These are phyloP conservation scores for Rehmannia glutinosa DNA, from an alignment of 257 asterid species.

Conservation along the genomic window DNA sequence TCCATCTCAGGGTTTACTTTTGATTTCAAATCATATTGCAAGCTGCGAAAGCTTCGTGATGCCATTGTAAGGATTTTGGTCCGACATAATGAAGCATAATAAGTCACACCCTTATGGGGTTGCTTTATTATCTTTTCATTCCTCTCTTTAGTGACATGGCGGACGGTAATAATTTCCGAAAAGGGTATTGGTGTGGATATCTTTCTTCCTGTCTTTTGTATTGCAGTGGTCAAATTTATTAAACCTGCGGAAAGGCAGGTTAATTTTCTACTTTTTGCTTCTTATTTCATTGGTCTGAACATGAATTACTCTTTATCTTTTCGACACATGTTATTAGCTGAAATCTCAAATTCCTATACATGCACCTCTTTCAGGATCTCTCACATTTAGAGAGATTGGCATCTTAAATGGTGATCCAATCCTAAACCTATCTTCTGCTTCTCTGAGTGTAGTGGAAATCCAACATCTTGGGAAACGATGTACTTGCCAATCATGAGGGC, in stretches of 20 bases:
- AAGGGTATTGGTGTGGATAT: not conserved
- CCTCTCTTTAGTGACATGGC: not conserved
- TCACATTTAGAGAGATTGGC: constrained; percentile 15
- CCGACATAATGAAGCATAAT: not conserved
- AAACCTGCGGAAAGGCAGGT: not conserved
- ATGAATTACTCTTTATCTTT: not conserved
- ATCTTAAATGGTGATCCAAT: constrained; percentile 20
- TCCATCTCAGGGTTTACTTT: too few species aligned
- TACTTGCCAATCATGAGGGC: constrained; percentile 7
- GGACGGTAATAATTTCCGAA: not conserved
- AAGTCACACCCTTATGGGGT: not conserved
- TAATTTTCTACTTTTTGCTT: not conserved
- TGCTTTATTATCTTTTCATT: not conserved
- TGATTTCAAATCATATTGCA: too few species aligned
- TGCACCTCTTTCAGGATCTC: constrained; percentile 19
- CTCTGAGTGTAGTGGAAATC: constrained; percentile 11
- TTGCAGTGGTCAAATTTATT: not conserved
- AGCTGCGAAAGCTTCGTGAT: too few species aligned
- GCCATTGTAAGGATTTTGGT: too few species aligned
- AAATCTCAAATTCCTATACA: constrained; percentile 16
- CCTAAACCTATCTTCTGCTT: constrained; percentile 14
- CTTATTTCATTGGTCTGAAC: not conserved
- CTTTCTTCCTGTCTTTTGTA: not conserved
- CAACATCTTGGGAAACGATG: not conserved
- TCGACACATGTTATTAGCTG: not conserved